Percentiles rank a stretch among this genome's conserved stretches.
Evolutionary conservation across 2,329 filamentous ascomycete species (phyloP).

Genomic region (Beauveria sp.): DNA sequence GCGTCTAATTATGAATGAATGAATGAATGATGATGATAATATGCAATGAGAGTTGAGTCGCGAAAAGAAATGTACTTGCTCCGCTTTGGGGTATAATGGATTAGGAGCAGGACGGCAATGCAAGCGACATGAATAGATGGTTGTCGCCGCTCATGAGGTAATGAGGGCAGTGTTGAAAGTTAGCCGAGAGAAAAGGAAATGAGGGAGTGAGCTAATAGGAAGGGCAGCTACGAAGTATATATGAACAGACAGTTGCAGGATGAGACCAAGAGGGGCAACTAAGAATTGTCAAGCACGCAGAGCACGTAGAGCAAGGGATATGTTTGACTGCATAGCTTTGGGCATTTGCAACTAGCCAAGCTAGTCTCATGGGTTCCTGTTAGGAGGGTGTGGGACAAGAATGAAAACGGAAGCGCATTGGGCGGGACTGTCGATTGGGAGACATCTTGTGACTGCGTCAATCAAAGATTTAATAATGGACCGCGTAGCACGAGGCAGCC

Average conservation of each 20-base stretch:
- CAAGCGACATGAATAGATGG: neutral
- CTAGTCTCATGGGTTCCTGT: neutral
- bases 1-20: neutral
- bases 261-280: neutral
- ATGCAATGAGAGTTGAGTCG: neutral
- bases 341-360: neutral
- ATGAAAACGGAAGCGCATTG: neutral
- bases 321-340: neutral
- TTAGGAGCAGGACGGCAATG: neutral
- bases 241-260: neutral
- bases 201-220: neutral
- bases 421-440: neutral
- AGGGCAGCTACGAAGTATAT: conserved; percentile 1
- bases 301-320: neutral
- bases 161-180: neutral
- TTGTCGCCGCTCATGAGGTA: neutral
- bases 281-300: neutral
- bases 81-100: conserved; percentile 6
- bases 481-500: neutral
- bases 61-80: conserved; percentile 2
- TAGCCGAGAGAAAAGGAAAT: neutral
- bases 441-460: neutral
- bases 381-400: neutral
- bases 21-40: neutral
- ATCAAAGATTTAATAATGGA: neutral